Evolutionary conservation across 2,329 filamentous ascomycete species (phyloP).

Genomic region (Pyricularia grisea): DNA sequence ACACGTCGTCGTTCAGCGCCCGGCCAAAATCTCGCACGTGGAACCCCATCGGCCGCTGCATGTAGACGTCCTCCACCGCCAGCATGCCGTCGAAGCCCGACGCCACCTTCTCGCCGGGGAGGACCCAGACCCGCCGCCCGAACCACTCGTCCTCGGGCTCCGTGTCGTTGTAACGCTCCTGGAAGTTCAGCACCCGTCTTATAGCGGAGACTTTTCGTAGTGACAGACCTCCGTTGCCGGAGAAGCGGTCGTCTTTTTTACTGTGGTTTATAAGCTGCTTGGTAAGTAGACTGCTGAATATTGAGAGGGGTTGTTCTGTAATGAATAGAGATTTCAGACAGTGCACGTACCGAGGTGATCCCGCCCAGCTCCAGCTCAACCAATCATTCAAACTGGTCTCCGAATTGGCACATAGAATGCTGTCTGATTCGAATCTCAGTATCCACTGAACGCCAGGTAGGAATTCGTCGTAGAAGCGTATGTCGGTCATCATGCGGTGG

Average conservation of each 20-base stretch:
- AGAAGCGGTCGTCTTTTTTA: conserved; percentile 30
- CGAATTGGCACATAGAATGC: conserved; percentile 45
- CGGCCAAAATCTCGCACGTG: conserved; percentile 36
- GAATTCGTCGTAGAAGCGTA: conserved; percentile 42
- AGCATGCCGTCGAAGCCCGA: conserved; percentile 29
- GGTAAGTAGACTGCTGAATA: neutral
- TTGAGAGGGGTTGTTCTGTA: neutral
- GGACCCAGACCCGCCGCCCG: conserved; percentile 32
- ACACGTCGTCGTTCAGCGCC: conserved; percentile 31
- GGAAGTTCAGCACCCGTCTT: conserved; percentile 34
- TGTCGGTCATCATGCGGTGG: conserved; percentile 36
- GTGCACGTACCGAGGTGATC: conserved; percentile 34
- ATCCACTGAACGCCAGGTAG: conserved; percentile 42
- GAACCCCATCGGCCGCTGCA: conserved; percentile 43
- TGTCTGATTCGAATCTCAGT: conserved; percentile 45
- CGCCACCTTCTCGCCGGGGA: conserved; percentile 39
- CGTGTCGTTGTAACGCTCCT: conserved; percentile 38
- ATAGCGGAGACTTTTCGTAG: conserved; percentile 43
- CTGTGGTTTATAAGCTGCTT: conserved; percentile 14
- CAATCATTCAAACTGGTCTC: conserved; percentile 41
- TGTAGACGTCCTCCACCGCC: conserved; percentile 39
- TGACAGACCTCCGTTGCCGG: conserved; percentile 44
- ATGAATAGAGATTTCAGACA: too few species aligned
- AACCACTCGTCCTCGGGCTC: conserved; percentile 49
- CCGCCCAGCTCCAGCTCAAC: conserved; percentile 45